phyloP scores from a whole-genome alignment of 441 rosid species.

The Euphorbia celastroides region DNA sequence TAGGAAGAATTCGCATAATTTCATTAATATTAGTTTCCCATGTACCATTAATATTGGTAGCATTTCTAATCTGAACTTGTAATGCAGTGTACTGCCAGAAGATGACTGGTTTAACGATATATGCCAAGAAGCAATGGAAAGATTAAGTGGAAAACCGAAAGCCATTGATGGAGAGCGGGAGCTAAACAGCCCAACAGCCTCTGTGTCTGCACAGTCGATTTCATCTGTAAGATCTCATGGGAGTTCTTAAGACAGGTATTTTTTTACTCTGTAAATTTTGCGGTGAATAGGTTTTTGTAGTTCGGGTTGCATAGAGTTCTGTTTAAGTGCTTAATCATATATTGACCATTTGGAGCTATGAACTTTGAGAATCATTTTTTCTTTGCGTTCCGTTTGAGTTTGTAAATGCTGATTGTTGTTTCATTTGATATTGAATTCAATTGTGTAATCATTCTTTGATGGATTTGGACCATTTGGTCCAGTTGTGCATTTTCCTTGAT shows the following conservation, averaged over 20 bases:
- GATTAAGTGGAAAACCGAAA: conserved; percentile 76
- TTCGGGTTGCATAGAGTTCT: conserved; percentile 4
- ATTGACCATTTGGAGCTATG: conserved; percentile 18
- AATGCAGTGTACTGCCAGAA: conserved; percentile 68
- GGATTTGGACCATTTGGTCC: not conserved
- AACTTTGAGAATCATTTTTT: conserved; percentile 9
- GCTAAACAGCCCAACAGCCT: conserved; percentile 84
- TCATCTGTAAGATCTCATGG: conserved; percentile 94
- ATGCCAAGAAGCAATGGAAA: conserved; percentile 77
- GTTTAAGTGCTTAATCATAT: conserved; percentile 5
- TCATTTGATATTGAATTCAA: conserved; percentile 12
- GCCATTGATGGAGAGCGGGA: conserved; percentile 25
- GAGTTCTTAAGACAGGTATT: conserved; percentile 41
- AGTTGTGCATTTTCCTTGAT: not conserved
- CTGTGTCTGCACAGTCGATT: conserved; percentile 93
- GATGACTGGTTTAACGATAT: conserved; percentile 90
- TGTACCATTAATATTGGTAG: no score
- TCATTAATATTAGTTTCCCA: no score
- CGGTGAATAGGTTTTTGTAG: conserved; percentile 14
- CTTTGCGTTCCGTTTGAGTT: not conserved
- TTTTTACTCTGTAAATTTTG: conserved; percentile 33
- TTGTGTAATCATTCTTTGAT: conserved; percentile 27
- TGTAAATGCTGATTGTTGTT: conserved; percentile 35
- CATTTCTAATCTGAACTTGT: conserved; percentile 9
- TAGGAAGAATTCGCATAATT: no score